Evolutionary conservation across 129 eudicot genomes (phyloP), one percentile per base, ranked within the genome.

Genomic region (Kitagawia praeruptora): DNA sequence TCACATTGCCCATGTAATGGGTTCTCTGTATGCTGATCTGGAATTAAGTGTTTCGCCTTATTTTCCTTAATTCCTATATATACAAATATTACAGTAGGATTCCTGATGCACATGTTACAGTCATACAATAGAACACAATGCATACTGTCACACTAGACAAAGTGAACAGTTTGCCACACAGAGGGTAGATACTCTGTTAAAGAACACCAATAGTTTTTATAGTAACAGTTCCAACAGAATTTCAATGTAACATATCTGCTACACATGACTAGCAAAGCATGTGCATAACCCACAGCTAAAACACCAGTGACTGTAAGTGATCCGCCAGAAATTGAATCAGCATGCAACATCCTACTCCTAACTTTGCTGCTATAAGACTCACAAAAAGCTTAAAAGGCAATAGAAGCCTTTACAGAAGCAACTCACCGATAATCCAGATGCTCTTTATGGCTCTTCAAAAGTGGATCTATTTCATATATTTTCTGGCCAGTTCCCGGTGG

Each of bases 371-470:
- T 70, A 47, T n/a, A 14, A 15, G 16, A 71, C 58, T 77, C 23
- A 9, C 27, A 75, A 12, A 58, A 47, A 21, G 7, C 42, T 48
- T 21, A 58, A 41, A 18, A 25, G 49, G 37, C 21, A 51, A 58
- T 15, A 44, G 11, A 25, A 25, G 40, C n/a, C 53, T 44, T 61
- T 61, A 25, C 75, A 31, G 31, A 74, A 75, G 44, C 6, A 78
- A 70, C 84, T 86, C 66, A 96, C 99, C 98, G 83, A 83, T 92
- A 96, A 80, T 96, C 91, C 80, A 96, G 97, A 92, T 96, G 99
- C 31, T 83, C 81, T 74, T 91, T 86, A 81, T 88, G 86, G 75
- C 81, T 83, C 27, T 42, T 81, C 81, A 96, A 80, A 82, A 96
- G 85, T 58, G 98, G 97, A 74, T 96, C 99, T 23, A 92, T 90